Evolutionary conservation across 1,284 basidiomycete species (phyloP).

Genomic region (Irpex sp.): DNA sequence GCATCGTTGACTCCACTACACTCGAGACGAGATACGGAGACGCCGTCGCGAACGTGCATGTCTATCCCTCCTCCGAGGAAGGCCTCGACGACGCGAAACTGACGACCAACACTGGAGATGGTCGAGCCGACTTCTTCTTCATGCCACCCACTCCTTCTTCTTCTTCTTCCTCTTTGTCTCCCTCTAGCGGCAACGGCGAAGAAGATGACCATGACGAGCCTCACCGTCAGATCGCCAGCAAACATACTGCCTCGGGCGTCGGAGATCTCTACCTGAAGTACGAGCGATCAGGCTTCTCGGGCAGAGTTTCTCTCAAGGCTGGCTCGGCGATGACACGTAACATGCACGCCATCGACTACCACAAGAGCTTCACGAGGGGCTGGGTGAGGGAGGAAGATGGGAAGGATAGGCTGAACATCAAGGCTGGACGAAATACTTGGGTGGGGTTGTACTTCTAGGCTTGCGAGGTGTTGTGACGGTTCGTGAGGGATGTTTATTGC

Average conservation of each 20-base stretch:
- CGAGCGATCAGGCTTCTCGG: constrained; percentile 45
- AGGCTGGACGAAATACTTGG: constrained; percentile 41
- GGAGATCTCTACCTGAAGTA: constrained; percentile 56
- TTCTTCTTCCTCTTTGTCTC: not conserved
- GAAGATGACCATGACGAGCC: constrained; percentile 17
- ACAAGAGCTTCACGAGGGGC: constrained; percentile 35
- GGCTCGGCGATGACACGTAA: constrained; percentile 39
- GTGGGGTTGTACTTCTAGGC: constrained; percentile 46
- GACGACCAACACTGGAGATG: constrained; percentile 44
- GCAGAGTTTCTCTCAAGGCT: constrained; percentile 42
- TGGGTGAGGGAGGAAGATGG: constrained; percentile 46
- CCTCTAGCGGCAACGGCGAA: not conserved
- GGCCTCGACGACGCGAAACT: constrained; percentile 35
- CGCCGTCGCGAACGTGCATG: constrained; percentile 45
- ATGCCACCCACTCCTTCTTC: constrained; percentile 26
- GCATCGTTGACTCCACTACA: constrained; percentile 37
- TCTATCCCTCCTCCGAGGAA: constrained; percentile 33
- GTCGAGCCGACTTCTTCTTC: constrained; percentile 47
- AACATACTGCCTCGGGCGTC: constrained; percentile 41
- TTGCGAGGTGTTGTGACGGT: not conserved
- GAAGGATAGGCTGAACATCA: constrained; percentile 38
- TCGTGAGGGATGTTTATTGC: no score
- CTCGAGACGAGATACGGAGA: constrained; percentile 49
- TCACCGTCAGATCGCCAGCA: constrained; percentile 42
- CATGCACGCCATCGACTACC: constrained; percentile 24